Evolutionary conservation across 352 stramenopile genomes (phyloP).

Genomic region (Elongisporangium senticosum): DNA sequence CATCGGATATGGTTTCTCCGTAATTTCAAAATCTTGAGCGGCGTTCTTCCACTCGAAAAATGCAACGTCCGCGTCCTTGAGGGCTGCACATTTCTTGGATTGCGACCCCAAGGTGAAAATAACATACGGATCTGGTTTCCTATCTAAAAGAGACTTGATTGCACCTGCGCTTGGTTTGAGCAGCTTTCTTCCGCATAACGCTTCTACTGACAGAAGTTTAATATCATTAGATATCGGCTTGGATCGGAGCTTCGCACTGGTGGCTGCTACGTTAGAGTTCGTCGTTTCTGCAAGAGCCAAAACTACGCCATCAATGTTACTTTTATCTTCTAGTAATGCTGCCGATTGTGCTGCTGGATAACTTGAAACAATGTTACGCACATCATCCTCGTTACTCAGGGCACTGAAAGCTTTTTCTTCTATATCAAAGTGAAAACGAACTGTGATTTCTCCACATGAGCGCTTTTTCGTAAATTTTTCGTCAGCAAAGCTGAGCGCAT

Average conservation of each 20-base stretch:
- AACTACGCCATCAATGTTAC: no score
- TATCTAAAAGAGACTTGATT: constrained; percentile 32
- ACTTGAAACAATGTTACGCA: no score
- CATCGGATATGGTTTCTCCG: constrained; percentile 22
- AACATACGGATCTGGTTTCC: constrained; percentile 41
- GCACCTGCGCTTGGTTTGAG: constrained; percentile 14
- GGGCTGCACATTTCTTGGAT: constrained; percentile 17
- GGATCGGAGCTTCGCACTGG: background rate
- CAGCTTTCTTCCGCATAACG: constrained; percentile 25
- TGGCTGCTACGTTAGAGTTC: background rate
- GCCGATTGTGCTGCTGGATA: no score
- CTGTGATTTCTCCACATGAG: constrained; percentile 25
- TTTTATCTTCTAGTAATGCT: no score
- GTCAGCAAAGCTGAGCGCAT: constrained; percentile 17
- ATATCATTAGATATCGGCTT: constrained; percentile 14
- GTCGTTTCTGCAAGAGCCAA: no score
- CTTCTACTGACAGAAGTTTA: constrained; percentile 30
- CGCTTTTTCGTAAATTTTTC: constrained; percentile 35
- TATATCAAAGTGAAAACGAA: constrained; percentile 23
- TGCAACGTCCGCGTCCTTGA: constrained; percentile 34
- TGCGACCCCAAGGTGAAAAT: constrained; percentile 8
- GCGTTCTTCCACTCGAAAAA: constrained; percentile 48
- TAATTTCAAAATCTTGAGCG: constrained; percentile 32
- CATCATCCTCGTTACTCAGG: no score
- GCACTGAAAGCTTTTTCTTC: constrained; percentile 1